Percentiles rank a stretch among this genome's conserved stretches.
These are phyloP conservation scores for Pichia sp. DNA, from an alignment of 1,139 yeast genomes.

Conservation along the genomic window DNA sequence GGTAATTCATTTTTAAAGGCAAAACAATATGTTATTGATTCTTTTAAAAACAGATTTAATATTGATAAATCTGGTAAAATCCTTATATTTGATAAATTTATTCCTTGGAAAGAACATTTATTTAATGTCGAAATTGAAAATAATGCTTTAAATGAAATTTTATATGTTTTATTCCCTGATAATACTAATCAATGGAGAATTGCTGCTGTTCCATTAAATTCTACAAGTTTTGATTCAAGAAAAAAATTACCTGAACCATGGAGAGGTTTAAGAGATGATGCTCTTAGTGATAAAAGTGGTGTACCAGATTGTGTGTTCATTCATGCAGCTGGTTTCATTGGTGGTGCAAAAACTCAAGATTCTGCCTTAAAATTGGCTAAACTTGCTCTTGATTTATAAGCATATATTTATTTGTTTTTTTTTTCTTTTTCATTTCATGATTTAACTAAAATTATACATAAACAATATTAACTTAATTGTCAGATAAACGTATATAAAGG, in stretches of 20 bases:
- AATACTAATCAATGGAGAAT: slow-evolving; percentile 75
- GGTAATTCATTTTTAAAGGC: slow-evolving; percentile 94
- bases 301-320: slow-evolving; percentile 83
- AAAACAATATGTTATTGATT: slow-evolving; percentile 64
- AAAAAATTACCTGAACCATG: slow-evolving; percentile 82
- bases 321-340: slow-evolving; percentile 97
- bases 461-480: no score
- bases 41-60: slow-evolving; percentile 50
- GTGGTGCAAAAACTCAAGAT: slow-evolving; percentile 81
- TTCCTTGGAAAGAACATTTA: slow-evolving; percentile 95
- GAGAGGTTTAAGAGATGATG: slow-evolving; percentile 93
- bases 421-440: no score
- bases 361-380: slow-evolving; percentile 48
- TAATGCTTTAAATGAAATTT: slow-evolving; percentile 46
- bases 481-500: no score
- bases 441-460: no score
- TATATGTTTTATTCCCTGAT: slow-evolving; percentile 79
- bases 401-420: not conserved
- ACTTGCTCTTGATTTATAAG: slow-evolving; percentile 1
- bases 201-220: slow-evolving; percentile 75
- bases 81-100: slow-evolving; percentile 61
- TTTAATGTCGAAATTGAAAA: slow-evolving; percentile 65
- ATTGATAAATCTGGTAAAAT: slow-evolving; percentile 65
- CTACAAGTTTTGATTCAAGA: slow-evolving; percentile 78
- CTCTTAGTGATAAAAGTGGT: slow-evolving; percentile 63